phyloP scores from a whole-genome alignment of 306 rosid species.

The Ormosia semicastrata region DNA sequence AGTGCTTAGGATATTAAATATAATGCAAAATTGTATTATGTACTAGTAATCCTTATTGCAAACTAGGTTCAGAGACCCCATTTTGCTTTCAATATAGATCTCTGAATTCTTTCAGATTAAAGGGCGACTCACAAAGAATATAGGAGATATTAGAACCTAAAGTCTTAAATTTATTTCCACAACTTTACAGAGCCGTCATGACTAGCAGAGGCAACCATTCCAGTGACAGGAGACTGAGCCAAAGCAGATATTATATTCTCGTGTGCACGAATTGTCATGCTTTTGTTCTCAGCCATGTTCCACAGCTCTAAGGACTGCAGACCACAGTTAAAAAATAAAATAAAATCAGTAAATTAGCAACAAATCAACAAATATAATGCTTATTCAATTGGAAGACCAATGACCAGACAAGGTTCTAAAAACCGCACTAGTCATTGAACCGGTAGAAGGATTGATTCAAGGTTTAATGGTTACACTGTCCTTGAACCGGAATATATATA shows the following conservation, averaged over 20 bases:
- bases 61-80: slow-evolving; percentile 14
- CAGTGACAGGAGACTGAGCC: slow-evolving; percentile 47
- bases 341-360: neutral
- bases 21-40: slow-evolving; percentile 2
- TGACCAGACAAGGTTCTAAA: too few species aligned
- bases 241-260: slow-evolving; percentile 46
- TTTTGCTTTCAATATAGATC: slow-evolving; percentile 19
- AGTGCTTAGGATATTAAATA: neutral
- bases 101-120: slow-evolving; percentile 17
- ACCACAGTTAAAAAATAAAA: neutral
- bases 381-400: neutral
- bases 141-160: slow-evolving; percentile 12
- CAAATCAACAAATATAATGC: neutral
- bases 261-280: slow-evolving; percentile 46
- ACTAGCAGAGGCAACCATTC: slow-evolving; percentile 62
- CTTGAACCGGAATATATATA: too few species aligned
- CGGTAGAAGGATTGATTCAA: too few species aligned
- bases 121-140: slow-evolving; percentile 5
- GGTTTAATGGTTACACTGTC: too few species aligned
- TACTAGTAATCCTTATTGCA: slow-evolving; percentile 12
- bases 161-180: slow-evolving; percentile 38
- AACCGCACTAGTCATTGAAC: too few species aligned
- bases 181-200: slow-evolving; percentile 46
- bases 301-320: slow-evolving; percentile 49
- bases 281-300: slow-evolving; percentile 54